These are phyloP conservation scores for Cyclotella baltica DNA, from an alignment of 108 stramenopile genomes.

Conservation along the genomic window DNA sequence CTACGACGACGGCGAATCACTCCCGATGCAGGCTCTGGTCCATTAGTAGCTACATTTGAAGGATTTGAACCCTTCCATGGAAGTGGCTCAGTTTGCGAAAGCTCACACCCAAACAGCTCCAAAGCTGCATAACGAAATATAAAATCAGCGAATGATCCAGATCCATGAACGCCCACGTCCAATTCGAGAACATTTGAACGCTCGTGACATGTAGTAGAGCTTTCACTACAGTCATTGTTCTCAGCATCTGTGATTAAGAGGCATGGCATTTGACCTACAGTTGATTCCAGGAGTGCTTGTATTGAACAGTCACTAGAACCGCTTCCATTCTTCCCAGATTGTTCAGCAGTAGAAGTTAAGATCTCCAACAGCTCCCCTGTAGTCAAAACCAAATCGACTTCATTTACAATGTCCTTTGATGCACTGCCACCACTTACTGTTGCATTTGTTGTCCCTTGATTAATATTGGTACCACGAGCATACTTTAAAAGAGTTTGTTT, in stretches of 20 bases:
- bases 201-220: not conserved
- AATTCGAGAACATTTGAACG: not conserved
- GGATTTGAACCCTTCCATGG: slow-evolving; percentile 57
- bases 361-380: slow-evolving; percentile 87
- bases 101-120: slow-evolving; percentile 60
- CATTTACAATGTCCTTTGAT: slow-evolving; percentile 45
- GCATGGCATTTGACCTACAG: not conserved
- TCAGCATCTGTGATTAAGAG: slow-evolving; percentile 2
- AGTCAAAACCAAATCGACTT: slow-evolving; percentile 96
- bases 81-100: slow-evolving; percentile 46
- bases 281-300: not conserved
- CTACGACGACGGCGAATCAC: slow-evolving; percentile 38
- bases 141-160: slow-evolving; percentile 84
- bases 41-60: slow-evolving; percentile 1
- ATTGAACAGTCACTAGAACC: slow-evolving; percentile 7
- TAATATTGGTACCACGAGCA: not conserved
- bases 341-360: slow-evolving; percentile 58
- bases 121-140: slow-evolving; percentile 77
- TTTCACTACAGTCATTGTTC: not conserved
- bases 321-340: slow-evolving; percentile 8
- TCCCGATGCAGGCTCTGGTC: slow-evolving; percentile 27
- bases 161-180: slow-evolving; percentile 54
- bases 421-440: not conserved
- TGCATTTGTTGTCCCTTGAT: not conserved
- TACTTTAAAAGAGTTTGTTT: slow-evolving; percentile 40